Base-by-base conservation (phyloP, 108 stramenopile genomes). In the Mediolabrus comicus region DNA sequence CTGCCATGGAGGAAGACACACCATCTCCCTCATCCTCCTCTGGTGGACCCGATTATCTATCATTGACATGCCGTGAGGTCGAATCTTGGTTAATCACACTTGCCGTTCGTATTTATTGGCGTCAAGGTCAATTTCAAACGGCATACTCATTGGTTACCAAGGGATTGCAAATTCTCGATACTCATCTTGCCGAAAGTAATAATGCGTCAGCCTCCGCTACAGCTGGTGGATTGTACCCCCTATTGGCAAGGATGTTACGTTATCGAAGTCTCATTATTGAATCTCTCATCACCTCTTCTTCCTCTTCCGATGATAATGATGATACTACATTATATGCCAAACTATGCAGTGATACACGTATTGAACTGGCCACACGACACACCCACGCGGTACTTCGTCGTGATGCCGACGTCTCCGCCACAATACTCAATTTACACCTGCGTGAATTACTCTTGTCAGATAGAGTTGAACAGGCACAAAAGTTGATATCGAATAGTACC, bases 391-490 rank as follows among this genome's bases (percentile, higher is more conserved):
- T 82, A 39, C 72, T 95, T 29, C 75, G 88, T n/a, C 85, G 87
- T 55, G 95, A 92, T 74, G 84, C 82, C 25, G 92, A 95, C 58
- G 86, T 77, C 0, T 83, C 85, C 61, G 82, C 90, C 6, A 92
- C 90, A 1, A 77, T 95, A 3, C 79, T 95, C 59, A 95, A 95
- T 77, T 78, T 91, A 2, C 83, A 92, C 83, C 71, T 95, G 28
- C 71, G 83, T 31, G 92, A 95, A 70, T 77, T 92, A 56, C 67
- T 92, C 72, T 30, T 43, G 19, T 75, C 79, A 8, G 85, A 89
- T 59, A 89, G 89, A 75, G 88, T 97, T n/a, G 97, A 98, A 59
- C 96, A 95, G 81, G 98, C 98, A 13, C 89, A 95, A 65, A 98
- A 97, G 68, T 81, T 99, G 17, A 73, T 96, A 27, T 71, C 84